Conservation (phyloP, 2,329 filamentous ascomycete genomes). For the Teratosphaeria nubilosa region DNA sequence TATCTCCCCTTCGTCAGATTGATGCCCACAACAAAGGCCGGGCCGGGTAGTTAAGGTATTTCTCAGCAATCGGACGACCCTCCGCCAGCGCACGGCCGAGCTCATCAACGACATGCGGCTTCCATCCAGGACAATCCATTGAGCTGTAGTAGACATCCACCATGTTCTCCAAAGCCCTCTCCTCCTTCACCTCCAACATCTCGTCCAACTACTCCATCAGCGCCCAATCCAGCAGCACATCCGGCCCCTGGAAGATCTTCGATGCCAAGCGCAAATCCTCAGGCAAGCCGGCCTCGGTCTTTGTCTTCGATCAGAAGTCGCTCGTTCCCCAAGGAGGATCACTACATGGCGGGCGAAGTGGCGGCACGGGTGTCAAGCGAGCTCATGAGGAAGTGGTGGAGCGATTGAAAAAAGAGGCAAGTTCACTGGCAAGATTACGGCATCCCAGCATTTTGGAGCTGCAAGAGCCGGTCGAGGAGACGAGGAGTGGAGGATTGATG, state of each 20-base stretch:
- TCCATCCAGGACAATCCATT: background rate
- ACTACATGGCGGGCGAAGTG: conserved; percentile 46
- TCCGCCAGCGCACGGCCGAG: background rate
- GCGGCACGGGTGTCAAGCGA: conserved; percentile 62
- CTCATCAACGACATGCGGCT: background rate
- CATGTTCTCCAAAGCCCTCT: conserved; percentile 91
- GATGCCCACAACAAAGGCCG: no score
- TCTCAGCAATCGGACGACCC: background rate
- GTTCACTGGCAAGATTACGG: conserved; percentile 73
- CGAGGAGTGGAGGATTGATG: conserved; percentile 78
- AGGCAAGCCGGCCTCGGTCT: conserved; percentile 78
- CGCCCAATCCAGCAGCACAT: conserved; percentile 61
- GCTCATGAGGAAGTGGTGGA: conserved; percentile 85
- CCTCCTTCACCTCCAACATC: conserved; percentile 92
- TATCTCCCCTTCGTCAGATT: no score
- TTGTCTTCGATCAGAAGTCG: conserved; percentile 85
- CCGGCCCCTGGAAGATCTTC: conserved; percentile 94
- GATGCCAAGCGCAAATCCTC: conserved; percentile 96
- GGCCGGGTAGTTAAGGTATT: no score
- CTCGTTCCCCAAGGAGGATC: conserved; percentile 48
- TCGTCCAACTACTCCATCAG: conserved; percentile 81
- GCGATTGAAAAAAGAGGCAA: conserved; percentile 81
- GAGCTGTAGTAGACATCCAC: conserved; percentile 2
- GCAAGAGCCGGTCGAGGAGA: conserved; percentile 91
- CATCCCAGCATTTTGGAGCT: conserved; percentile 90